phyloP scores from a whole-genome alignment of 352 stramenopile species.

The Thalassiosira ordinaria region DNA sequence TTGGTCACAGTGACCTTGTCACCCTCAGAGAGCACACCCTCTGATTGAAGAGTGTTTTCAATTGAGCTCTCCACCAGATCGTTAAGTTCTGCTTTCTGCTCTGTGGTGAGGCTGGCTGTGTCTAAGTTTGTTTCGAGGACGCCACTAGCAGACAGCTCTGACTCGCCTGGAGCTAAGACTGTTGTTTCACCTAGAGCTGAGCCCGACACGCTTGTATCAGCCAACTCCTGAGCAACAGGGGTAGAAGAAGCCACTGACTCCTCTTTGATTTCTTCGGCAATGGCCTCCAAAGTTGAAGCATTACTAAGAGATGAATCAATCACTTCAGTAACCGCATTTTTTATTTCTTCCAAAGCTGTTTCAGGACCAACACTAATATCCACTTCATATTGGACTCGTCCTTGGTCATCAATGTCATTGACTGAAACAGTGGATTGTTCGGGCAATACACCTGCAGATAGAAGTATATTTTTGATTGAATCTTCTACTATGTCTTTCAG shows the following conservation, averaged over 20 bases:
- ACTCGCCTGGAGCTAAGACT: constrained; percentile 6
- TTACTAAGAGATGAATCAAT: neutral
- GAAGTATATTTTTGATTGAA: constrained; percentile 23
- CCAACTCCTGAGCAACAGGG: constrained; percentile 5
- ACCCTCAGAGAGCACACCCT: constrained; percentile 22
- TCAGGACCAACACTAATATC: neutral
- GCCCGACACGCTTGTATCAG: constrained; percentile 1
- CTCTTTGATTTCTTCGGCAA: constrained; percentile 6
- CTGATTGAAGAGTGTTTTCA: constrained; percentile 14
- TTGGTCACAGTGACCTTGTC: constrained; percentile 20
- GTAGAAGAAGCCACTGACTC: neutral
- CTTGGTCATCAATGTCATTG: constrained; percentile 33
- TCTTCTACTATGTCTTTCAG: constrained; percentile 6
- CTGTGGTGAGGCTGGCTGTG: constrained; percentile 5
- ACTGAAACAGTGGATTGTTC: constrained; percentile 12
- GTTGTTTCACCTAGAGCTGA: constrained; percentile 1
- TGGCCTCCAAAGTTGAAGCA: constrained; percentile 4
- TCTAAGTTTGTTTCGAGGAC: constrained; percentile 33
- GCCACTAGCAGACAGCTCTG: constrained; percentile 3
- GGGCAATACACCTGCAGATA: constrained; percentile 20
- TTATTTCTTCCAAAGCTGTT: constrained; percentile 1
- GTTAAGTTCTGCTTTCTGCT: constrained; percentile 27
- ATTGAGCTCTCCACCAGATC: constrained; percentile 19
- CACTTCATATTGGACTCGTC: constrained; percentile 21
- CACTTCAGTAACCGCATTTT: neutral